Conservation (phyloP, 1,284 basidiomycete genomes). For the Somion occarium region DNA sequence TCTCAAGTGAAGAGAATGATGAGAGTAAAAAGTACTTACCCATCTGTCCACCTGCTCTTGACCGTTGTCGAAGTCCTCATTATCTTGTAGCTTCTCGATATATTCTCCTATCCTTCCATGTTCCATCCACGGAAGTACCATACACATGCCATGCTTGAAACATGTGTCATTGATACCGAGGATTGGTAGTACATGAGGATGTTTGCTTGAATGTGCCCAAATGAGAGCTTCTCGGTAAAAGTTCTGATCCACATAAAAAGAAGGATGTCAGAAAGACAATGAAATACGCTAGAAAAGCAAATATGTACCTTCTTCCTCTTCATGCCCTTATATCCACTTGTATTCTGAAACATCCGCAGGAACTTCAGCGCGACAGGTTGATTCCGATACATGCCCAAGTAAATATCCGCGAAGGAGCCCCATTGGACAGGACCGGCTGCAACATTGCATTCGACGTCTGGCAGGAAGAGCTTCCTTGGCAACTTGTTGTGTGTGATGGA, state of each 20-base stretch:
- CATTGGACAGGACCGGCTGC: not conserved
- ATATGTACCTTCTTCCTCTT: constrained; percentile 1
- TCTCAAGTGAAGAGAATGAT: not conserved
- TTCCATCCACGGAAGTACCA: constrained; percentile 8
- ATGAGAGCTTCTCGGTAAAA: constrained; percentile 3
- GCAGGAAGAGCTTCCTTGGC: not conserved
- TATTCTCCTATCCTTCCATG: constrained; percentile 5
- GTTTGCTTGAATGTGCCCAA: not conserved
- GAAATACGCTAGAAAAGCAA: not conserved
- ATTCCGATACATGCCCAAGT: constrained; percentile 1
- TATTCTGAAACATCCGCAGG: constrained; percentile 1
- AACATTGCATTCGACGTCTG: constrained; percentile 2
- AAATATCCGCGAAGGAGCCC: constrained; percentile 10
- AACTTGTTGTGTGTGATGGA: not conserved
- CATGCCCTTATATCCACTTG: not conserved
- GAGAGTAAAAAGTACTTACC: not conserved
- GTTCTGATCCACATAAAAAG: too few species aligned
- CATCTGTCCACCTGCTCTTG: not conserved
- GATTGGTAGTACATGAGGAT: constrained; percentile 3
- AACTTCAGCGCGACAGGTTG: constrained; percentile 7
- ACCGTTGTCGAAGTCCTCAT: not conserved
- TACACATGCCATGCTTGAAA: constrained; percentile 3
- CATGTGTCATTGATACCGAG: constrained; percentile 1
- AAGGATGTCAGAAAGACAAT: not conserved
- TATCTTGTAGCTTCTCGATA: constrained; percentile 2